These are phyloP conservation scores for Microdochium nivale DNA, from an alignment of 2,329 filamentous ascomycete genomes.

Conservation along the genomic window DNA sequence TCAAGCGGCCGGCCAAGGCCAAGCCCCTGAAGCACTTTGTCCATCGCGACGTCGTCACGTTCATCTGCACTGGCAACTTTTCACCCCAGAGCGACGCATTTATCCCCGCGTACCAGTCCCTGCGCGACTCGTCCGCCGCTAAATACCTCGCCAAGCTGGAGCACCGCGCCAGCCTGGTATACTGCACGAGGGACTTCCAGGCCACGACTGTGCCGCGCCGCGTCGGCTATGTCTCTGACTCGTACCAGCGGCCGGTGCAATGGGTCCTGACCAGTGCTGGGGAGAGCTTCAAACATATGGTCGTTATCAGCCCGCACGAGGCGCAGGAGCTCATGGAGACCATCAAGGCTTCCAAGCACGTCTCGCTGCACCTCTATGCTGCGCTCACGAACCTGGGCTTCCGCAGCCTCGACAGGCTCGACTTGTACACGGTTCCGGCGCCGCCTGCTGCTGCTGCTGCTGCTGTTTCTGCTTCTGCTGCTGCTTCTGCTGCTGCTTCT, in stretches of 20 bases:
- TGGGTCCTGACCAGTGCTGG: conserved; percentile 37
- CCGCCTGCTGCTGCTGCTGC: too few species aligned
- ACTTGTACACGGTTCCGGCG: conserved; percentile 9
- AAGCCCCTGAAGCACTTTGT: conserved; percentile 30
- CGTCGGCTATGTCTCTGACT: conserved; percentile 22
- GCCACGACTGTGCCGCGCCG: conserved; percentile 26
- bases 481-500: too few species aligned
- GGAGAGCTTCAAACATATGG: conserved; percentile 14
- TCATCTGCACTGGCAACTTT: conserved; percentile 29
- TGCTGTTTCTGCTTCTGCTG: too few species aligned
- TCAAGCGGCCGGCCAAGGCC: conserved; percentile 35
- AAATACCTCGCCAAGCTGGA: not conserved
- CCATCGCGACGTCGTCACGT: conserved; percentile 29
- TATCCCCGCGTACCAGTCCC: conserved; percentile 33
- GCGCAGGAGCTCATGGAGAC: conserved; percentile 38
- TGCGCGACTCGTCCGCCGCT: conserved; percentile 31
- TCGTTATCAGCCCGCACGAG: conserved; percentile 55
- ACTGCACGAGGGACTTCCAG: conserved; percentile 41
- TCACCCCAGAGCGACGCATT: conserved; percentile 21
- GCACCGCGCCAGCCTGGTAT: not conserved
- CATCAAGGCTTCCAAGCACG: conserved; percentile 27
- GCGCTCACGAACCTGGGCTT: conserved; percentile 23
- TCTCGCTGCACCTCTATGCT: conserved; percentile 39
- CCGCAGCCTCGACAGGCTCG: not conserved
- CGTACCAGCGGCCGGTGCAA: conserved; percentile 42